A percentile compares a stretch with the other conserved stretches of the same genome.
These are phyloP conservation scores for Paramecium bursaria DNA, from an alignment of 73 alveolate genomes.

Conservation along the genomic window DNA sequence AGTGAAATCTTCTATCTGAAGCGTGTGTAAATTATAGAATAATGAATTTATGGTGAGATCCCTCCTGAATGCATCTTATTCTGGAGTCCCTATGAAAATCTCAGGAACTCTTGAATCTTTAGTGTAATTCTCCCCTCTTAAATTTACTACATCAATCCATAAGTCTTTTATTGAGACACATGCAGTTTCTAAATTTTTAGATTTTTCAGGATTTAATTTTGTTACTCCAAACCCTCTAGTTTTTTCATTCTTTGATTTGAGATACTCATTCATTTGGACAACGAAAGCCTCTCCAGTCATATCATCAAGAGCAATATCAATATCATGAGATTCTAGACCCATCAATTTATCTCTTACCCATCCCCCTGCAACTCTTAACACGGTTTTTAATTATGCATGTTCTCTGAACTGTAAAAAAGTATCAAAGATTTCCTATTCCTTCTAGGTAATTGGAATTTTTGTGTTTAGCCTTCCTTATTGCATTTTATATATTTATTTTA, in stretches of 20 bases:
- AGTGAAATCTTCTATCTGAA: conserved; percentile 95
- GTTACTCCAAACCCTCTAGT: conserved; percentile 85
- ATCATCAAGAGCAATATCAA: conserved; percentile 97
- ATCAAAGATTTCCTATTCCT: conserved; percentile 83
- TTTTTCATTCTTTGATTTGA: conserved; percentile 81
- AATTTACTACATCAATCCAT: conserved; percentile 94
- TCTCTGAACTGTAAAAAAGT: conserved; percentile 77
- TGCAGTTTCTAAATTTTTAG: conserved; percentile 98
- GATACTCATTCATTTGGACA: conserved; percentile 79
- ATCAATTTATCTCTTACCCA: conserved; percentile 99
- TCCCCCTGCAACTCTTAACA: conserved; percentile 98
- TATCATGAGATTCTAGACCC: conserved; percentile 92
- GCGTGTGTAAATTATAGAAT: conserved; percentile 94
- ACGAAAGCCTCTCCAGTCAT: conserved; percentile 97
- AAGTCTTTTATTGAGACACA: conserved; percentile 83
- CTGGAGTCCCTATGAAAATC: conserved; percentile 96
- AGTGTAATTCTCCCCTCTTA: conserved; percentile 92
- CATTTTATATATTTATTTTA: too few relatives aligned
- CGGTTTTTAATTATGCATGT: conserved; percentile 77
- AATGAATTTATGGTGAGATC: conserved; percentile 97
- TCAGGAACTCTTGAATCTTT: conserved; percentile 95
- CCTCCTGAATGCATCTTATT: conserved; percentile 96
- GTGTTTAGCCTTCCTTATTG: conserved; percentile 15
- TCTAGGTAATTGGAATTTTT: conserved; percentile 71
- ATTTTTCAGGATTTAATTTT: conserved; percentile 90